Conservation (phyloP, 2,329 filamentous ascomycete genomes). For the Fusarium coffeatum region DNA sequence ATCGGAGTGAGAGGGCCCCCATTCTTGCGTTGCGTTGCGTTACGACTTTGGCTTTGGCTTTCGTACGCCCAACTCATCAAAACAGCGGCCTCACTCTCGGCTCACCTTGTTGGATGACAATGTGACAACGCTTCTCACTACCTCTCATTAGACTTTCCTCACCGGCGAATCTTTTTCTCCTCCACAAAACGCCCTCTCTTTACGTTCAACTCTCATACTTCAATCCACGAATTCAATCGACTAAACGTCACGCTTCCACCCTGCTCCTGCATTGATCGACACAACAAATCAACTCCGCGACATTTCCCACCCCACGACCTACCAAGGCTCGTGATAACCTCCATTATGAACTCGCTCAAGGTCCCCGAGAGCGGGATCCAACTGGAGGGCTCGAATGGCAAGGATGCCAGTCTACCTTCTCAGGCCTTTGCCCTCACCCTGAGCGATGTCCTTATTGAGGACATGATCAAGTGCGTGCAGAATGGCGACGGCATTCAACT, state of each 20-base stretch:
- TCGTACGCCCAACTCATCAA: slow-evolving; percentile 40
- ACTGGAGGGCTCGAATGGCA: slow-evolving; percentile 63
- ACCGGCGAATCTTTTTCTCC: slow-evolving; percentile 15
- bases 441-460: slow-evolving; percentile 67
- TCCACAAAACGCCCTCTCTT: slow-evolving; percentile 7
- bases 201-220: background rate
- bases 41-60: slow-evolving; percentile 8
- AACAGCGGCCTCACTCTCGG: slow-evolving; percentile 45
- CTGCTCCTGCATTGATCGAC: slow-evolving; percentile 41
- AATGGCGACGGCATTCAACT: slow-evolving; percentile 68
- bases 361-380: slow-evolving; percentile 69
- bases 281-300: slow-evolving; percentile 41
- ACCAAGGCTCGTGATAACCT: slow-evolving; percentile 43
- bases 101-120: slow-evolving; percentile 45
- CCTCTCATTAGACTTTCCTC: slow-evolving; percentile 25
- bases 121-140: slow-evolving; percentile 42
- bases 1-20: slow-evolving; percentile 35
- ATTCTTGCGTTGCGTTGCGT: slow-evolving; percentile 8
- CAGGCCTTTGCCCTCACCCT: slow-evolving; percentile 71
- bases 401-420: slow-evolving; percentile 58
- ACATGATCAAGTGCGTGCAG: slow-evolving; percentile 70
- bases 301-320: slow-evolving; percentile 47
- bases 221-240: slow-evolving; percentile 20
- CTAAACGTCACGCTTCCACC: slow-evolving; percentile 23
- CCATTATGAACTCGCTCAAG: slow-evolving; percentile 64